Evolutionary conservation across 805 yeast genomes (phyloP).

Genomic region (Saccharomyces jurei): DNA sequence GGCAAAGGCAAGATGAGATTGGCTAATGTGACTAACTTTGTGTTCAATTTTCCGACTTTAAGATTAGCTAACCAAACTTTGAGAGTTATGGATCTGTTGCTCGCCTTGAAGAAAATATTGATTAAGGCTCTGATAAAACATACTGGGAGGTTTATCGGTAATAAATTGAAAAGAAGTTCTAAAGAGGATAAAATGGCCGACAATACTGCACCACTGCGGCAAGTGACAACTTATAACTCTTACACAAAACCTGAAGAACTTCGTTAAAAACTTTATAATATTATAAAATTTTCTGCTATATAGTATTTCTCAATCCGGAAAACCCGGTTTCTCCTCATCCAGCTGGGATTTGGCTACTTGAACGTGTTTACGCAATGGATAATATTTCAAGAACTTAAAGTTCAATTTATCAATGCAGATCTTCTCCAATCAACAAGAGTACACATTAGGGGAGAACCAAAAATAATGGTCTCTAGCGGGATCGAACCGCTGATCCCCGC

Average conservation of each 20-base stretch:
- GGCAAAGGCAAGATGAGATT: conserved; percentile 64
- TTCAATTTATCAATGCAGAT: too few species aligned
- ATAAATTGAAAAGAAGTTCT: conserved; percentile 43
- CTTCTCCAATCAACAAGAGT: too few species aligned
- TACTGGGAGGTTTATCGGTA: conserved; percentile 72
- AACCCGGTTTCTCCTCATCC: too few species aligned
- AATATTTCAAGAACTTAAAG: not conserved
- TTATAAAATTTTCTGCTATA: not conserved
- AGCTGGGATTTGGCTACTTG: too few species aligned
- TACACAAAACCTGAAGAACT: conserved; percentile 11
- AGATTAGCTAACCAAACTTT: conserved; percentile 55
- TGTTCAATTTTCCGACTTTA: conserved; percentile 55
- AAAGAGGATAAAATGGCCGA: not conserved
- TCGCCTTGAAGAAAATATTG: conserved; percentile 55
- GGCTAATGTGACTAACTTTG: conserved; percentile 70
- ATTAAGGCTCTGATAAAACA: conserved; percentile 51
- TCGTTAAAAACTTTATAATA: not conserved
- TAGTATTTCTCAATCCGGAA: too few species aligned
- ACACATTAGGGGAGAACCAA: too few species aligned
- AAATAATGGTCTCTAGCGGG: conserved; percentile 7
- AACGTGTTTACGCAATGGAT: too few species aligned
- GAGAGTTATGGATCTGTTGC: conserved; percentile 61
- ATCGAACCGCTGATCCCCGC: conserved; percentile 8
- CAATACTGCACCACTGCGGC: conserved; percentile 5
- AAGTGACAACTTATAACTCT: conserved; percentile 8